Evolutionary conservation across 23 red algal genomes (phyloP), one percentile per base, ranked within the genome.

Genomic region (Agarophyton chilense): DNA sequence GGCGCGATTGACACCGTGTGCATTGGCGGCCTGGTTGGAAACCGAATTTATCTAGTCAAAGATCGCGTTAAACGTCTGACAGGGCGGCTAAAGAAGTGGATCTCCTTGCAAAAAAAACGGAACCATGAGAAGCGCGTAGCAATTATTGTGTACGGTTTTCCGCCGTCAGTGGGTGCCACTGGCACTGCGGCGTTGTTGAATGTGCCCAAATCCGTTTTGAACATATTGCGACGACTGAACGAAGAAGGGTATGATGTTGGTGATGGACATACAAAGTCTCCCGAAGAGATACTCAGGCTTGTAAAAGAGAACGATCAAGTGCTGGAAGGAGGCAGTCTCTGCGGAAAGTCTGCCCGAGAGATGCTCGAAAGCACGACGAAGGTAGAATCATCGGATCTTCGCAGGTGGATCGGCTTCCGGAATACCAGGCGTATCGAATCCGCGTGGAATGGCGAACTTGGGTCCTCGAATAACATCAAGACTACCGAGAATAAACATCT

Each of bases 121-220:
- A 84, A 84, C 72, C 19, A 29, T n/a, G 45, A 94, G 2, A 84
- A 85, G 50, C 63, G 62, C 35, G 81, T 94, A 0, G 91, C 80
- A 0, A 78, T 94, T 42, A 60, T 94, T 11, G 43, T 94, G 22
- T 94, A 94, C 70, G 91, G 91, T 22, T 94, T 94, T 39, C 91
- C 91, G 34, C 91, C 91, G 16, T 83, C 81, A 2, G 49, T 78
- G 26, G 91, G 91, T 12, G 91, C 91, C 32, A 85, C 91, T 12
- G 91, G 81, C 71, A 94, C 91, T 25, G 91, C 91, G n/a, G 91
- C 91, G 55, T 46, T 94, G 50, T 55, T 94, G 19, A 85, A 94
- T 45, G 91, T 94, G 56, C 91, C 91, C 38, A 79, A 77, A 22
- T 94, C 91, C 11, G 44, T 94, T 16, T 72, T 29, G 7, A 77